Evolutionary conservation across 2,329 filamentous ascomycete genomes (phyloP).

Genomic region (Ophiostoma tasmaniense): DNA sequence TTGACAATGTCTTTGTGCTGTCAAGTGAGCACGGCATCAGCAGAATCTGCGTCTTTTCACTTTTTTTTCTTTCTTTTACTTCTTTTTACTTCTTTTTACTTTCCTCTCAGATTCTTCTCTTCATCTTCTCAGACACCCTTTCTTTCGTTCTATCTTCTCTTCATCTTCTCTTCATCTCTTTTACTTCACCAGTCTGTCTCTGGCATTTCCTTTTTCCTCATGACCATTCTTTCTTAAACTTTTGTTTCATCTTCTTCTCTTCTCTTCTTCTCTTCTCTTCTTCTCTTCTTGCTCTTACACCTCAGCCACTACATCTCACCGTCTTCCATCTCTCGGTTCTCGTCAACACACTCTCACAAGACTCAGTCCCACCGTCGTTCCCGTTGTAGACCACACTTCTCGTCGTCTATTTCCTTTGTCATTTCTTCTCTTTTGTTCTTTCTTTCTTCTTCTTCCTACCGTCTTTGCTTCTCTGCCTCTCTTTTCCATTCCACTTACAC

Average conservation of each 20-base stretch:
- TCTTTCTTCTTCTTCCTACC: background rate
- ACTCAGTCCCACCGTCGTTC: background rate
- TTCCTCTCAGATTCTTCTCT: too few species aligned
- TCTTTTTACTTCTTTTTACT: background rate
- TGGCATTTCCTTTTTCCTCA: background rate
- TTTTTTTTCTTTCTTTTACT: background rate
- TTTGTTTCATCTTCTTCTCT: background rate
- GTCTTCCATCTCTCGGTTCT: background rate
- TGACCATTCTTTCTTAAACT: background rate
- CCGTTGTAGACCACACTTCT: background rate
- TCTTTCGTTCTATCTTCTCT: too few species aligned
- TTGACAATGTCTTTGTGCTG: background rate
- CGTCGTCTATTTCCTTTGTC: background rate
- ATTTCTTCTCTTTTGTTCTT: constrained; percentile 8
- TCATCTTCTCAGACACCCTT: too few species aligned
- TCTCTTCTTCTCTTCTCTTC: background rate
- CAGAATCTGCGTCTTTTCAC: background rate
- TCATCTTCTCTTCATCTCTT: too few species aligned
- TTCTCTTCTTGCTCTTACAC: background rate
- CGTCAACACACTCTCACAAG: background rate
- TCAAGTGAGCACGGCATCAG: background rate
- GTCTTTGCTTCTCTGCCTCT: background rate
- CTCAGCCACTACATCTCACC: background rate
- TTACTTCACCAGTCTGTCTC: too few species aligned
- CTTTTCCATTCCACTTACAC: background rate